phyloP scores from a whole-genome alignment of 2,329 filamentous ascomycete genomes.

The Penicillium griseofulvum region DNA sequence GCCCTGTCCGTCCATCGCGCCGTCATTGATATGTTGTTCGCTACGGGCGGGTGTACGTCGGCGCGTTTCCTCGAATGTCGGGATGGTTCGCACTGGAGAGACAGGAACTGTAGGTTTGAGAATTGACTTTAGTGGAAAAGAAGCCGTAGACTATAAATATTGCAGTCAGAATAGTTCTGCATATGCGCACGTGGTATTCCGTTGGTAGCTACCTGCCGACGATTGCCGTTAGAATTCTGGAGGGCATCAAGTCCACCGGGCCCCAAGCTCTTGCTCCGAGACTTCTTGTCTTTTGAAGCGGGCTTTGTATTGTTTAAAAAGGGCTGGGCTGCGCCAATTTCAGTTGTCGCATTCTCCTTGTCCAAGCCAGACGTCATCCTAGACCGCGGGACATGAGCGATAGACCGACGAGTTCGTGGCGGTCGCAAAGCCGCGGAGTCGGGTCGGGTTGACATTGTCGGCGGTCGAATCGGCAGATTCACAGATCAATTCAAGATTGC shows the following conservation, averaged over 20 bases:
- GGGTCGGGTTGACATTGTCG: constrained; percentile 35
- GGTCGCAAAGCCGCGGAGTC: constrained; percentile 35
- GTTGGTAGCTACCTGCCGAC: constrained; percentile 66
- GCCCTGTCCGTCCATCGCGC: constrained; percentile 8
- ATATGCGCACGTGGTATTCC: not conserved
- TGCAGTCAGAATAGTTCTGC: constrained; percentile 6
- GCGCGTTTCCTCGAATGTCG: constrained; percentile 56
- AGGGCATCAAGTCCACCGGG: constrained; percentile 84
- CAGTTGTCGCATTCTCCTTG: constrained; percentile 75
- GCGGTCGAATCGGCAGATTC: constrained; percentile 6
- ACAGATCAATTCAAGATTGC: constrained; percentile 1
- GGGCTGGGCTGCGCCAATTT: constrained; percentile 52
- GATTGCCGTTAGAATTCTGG: constrained; percentile 71
- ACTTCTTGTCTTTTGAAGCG: constrained; percentile 59
- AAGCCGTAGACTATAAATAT: constrained; percentile 39
- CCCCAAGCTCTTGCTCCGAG: constrained; percentile 92
- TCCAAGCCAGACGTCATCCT: constrained; percentile 52
- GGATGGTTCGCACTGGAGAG: constrained; percentile 64
- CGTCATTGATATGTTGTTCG: constrained; percentile 19
- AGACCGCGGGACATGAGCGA: constrained; percentile 58
- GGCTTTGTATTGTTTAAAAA: constrained; percentile 24
- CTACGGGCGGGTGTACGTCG: constrained; percentile 41
- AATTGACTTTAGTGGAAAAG: constrained; percentile 62
- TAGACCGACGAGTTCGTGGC: constrained; percentile 64
- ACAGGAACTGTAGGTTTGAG: constrained; percentile 72